phyloP scores from a whole-genome alignment of 2,329 filamentous ascomycete species.

The Fonsecaea pugnacius region DNA sequence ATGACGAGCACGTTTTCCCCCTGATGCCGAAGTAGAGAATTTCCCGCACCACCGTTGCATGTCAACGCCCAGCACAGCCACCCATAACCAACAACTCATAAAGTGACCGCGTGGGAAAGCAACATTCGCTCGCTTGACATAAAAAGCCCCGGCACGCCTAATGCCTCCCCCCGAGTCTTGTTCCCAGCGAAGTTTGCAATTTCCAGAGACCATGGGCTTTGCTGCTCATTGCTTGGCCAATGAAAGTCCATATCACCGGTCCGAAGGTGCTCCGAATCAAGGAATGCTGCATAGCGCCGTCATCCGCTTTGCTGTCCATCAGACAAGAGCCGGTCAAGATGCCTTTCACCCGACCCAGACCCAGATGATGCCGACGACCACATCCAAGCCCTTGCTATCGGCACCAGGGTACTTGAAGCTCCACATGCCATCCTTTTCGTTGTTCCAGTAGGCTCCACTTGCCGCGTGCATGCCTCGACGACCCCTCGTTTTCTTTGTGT shows the following conservation, averaged over 20 bases:
- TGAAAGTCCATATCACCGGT: neutral
- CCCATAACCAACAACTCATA: neutral
- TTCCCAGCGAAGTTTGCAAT: neutral
- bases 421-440: conserved; percentile 59
- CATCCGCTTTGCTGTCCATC: conserved; percentile 1
- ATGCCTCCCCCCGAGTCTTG: neutral
- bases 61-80: neutral
- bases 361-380: conserved; percentile 56
- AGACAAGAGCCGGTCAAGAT: neutral
- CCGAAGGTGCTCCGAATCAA: conserved; percentile 3
- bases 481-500: conserved; percentile 64
- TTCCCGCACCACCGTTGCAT: neutral
- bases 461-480: conserved; percentile 70
- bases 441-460: conserved; percentile 57
- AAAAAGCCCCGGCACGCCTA: neutral
- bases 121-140: neutral
- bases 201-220: neutral
- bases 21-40: neutral
- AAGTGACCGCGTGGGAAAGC: neutral
- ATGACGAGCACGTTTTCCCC: neutral
- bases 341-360: conserved; percentile 41
- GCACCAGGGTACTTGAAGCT: conserved; percentile 56
- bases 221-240: neutral
- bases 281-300: conserved; percentile 16
- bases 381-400: conserved; percentile 53